A percentile compares a stretch with the other conserved stretches of the same genome.
phyloP scores from a whole-genome alignment of 208 protist genomes.

The Lotmaria passim region DNA sequence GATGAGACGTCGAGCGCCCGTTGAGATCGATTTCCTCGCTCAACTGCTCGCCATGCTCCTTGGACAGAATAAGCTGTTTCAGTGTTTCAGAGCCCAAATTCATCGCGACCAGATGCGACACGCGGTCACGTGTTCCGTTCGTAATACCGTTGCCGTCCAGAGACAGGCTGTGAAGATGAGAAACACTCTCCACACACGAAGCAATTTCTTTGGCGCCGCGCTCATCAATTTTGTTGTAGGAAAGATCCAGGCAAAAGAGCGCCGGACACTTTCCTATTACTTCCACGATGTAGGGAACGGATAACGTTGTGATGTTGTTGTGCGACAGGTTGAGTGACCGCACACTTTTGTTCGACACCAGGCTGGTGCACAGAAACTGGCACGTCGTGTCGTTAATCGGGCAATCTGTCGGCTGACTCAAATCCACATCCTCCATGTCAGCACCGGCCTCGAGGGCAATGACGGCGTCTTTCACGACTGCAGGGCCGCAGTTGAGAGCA shows the following conservation, averaged over 20 bases:
- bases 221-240: slow-evolving; percentile 79
- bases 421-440: slow-evolving; percentile 48
- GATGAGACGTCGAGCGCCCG: slow-evolving; percentile 40
- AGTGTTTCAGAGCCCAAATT: slow-evolving; percentile 73
- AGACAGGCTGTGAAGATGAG: slow-evolving; percentile 49
- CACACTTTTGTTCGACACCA: slow-evolving; percentile 56
- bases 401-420: slow-evolving; percentile 44
- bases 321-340: slow-evolving; percentile 56
- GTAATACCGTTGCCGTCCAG: slow-evolving; percentile 66
- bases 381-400: slow-evolving; percentile 65
- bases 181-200: slow-evolving; percentile 41
- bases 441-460: slow-evolving; percentile 58
- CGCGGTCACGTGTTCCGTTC: slow-evolving; percentile 35
- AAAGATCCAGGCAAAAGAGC: slow-evolving; percentile 65
- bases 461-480: slow-evolving; percentile 63
- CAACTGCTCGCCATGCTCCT: slow-evolving; percentile 43
- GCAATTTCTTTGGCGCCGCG: slow-evolving; percentile 56
- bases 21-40: slow-evolving; percentile 73
- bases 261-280: slow-evolving; percentile 54
- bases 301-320: slow-evolving; percentile 71
- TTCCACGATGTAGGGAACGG: slow-evolving; percentile 62
- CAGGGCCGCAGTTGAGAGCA: slow-evolving; percentile 70
- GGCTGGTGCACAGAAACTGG: slow-evolving; percentile 54
- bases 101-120: slow-evolving; percentile 70
- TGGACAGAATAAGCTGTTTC: slow-evolving; percentile 63